phyloP scores from a whole-genome alignment of 257 asterid genomes.

The Eustoma russellianum region DNA sequence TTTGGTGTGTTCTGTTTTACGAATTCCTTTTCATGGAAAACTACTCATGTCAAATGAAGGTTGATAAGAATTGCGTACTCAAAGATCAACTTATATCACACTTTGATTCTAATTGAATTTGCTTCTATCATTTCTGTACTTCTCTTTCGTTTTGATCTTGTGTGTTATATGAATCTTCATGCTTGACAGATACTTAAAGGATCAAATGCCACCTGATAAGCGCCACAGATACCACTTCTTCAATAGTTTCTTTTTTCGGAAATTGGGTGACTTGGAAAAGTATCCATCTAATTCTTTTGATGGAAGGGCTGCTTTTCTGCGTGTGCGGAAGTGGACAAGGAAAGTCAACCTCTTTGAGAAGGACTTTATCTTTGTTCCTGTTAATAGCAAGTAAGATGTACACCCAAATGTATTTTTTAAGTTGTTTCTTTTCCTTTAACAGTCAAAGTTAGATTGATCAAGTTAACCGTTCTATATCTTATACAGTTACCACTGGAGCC shows the following conservation, averaged over 20 bases:
- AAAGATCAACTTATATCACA: too few relatives aligned
- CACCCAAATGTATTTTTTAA: not conserved
- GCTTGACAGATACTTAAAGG: conserved; percentile 65
- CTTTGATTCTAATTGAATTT: too few relatives aligned
- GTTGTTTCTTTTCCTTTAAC: not conserved
- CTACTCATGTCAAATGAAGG: too few relatives aligned
- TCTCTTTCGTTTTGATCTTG: conserved; percentile 5
- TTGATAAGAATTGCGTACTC: too few relatives aligned
- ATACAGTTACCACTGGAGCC: conserved; percentile 94
- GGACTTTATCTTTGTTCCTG: conserved; percentile 86
- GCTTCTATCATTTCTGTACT: conserved; percentile 1
- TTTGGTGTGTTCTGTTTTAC: too few relatives aligned
- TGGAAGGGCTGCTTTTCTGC: conserved; percentile 82
- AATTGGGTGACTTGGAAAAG: conserved; percentile 89
- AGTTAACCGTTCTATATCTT: conserved; percentile 3
- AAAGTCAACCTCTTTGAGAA: conserved; percentile 78
- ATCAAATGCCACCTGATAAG: conserved; percentile 39
- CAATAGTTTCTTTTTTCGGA: conserved; percentile 90
- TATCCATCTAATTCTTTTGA: conserved; percentile 84
- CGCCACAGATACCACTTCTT: conserved; percentile 71
- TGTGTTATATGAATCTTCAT: conserved; percentile 12
- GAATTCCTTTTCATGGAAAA: too few relatives aligned
- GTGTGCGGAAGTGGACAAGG: conserved; percentile 98
- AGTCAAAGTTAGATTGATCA: not conserved
- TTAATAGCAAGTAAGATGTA: conserved; percentile 74